phyloP scores from a whole-genome alignment of 2,329 filamentous ascomycete genomes.

The Alternaria viburni region DNA sequence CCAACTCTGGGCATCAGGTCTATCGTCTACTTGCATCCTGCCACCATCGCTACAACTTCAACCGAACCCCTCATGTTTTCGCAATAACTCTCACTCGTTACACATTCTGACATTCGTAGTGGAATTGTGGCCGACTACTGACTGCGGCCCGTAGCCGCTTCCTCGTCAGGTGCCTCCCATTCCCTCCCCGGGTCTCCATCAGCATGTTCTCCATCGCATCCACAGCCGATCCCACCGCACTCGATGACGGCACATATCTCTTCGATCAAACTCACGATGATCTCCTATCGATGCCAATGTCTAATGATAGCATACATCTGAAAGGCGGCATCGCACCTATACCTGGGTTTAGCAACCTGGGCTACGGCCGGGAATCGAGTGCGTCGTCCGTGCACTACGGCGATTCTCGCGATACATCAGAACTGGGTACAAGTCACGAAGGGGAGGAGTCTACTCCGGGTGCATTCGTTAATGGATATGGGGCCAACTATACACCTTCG shows the following conservation, averaged over 20 bases:
- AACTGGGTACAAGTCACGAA: constrained; percentile 43
- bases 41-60: constrained; percentile 38
- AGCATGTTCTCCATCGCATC: constrained; percentile 46
- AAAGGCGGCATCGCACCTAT: constrained; percentile 42
- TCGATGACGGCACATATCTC: constrained; percentile 45
- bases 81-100: constrained; percentile 18
- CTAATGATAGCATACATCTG: constrained; percentile 41
- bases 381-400: constrained; percentile 49
- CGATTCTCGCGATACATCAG: constrained; percentile 46
- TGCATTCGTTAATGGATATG: constrained; percentile 35
- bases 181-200: constrained; percentile 21
- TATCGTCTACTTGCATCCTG: constrained; percentile 27
- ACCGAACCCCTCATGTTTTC: constrained; percentile 36
- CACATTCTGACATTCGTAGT: constrained; percentile 16
- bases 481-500: constrained; percentile 37
- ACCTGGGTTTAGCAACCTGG: constrained; percentile 44
- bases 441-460: constrained; percentile 40
- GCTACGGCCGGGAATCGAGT: constrained; percentile 48
- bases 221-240: constrained; percentile 39
- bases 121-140: constrained; percentile 22
- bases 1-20: constrained; percentile 20
- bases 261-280: constrained; percentile 42
- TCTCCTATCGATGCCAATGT: constrained; percentile 40
- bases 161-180: constrained; percentile 38
- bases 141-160: constrained; percentile 28